phyloP scores from a whole-genome alignment of 2,329 filamentous ascomycete species.

The Zopfia rhizophila region DNA sequence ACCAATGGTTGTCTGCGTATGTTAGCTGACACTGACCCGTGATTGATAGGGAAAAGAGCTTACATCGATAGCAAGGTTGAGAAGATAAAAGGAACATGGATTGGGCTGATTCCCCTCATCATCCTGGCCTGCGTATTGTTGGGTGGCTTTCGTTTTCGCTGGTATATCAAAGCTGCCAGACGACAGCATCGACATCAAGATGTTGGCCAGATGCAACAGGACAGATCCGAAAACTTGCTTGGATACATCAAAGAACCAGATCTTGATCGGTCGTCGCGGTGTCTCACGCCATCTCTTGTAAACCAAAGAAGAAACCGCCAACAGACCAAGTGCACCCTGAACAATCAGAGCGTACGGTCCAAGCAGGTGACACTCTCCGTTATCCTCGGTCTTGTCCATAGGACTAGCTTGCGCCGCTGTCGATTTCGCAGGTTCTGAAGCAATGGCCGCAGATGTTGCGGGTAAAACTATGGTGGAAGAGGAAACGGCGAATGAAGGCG shows the following conservation, averaged over 20 bases:
- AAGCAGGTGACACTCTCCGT: constrained; percentile 85
- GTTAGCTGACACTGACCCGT: constrained; percentile 21
- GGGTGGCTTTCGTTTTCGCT: constrained; percentile 50
- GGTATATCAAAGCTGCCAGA: constrained; percentile 82
- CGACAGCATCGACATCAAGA: constrained; percentile 96
- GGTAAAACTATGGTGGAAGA: background rate
- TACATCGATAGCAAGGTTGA: constrained; percentile 96
- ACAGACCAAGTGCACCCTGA: constrained; percentile 83
- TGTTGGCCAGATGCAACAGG: constrained; percentile 89
- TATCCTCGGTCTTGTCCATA: constrained; percentile 59
- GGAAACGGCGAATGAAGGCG: constrained; percentile 23
- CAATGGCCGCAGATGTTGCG: constrained; percentile 19
- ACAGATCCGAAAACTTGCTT: constrained; percentile 97
- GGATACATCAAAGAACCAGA: constrained; percentile 97
- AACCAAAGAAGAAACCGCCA: constrained; percentile 87
- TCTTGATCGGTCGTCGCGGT: constrained; percentile 90
- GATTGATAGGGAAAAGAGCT: constrained; percentile 58
- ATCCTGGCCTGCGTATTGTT: constrained; percentile 33
- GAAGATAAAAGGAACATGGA: constrained; percentile 93
- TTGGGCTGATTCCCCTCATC: constrained; percentile 72
- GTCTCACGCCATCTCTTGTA: constrained; percentile 93
- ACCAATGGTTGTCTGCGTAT: constrained; percentile 83
- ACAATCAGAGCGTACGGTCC: constrained; percentile 92
- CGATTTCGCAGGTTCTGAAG: constrained; percentile 23
- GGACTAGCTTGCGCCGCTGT: constrained; percentile 38